These are phyloP conservation scores for Microcos paniculata DNA, from an alignment of 345 rosid genomes.

Conservation along the genomic window DNA sequence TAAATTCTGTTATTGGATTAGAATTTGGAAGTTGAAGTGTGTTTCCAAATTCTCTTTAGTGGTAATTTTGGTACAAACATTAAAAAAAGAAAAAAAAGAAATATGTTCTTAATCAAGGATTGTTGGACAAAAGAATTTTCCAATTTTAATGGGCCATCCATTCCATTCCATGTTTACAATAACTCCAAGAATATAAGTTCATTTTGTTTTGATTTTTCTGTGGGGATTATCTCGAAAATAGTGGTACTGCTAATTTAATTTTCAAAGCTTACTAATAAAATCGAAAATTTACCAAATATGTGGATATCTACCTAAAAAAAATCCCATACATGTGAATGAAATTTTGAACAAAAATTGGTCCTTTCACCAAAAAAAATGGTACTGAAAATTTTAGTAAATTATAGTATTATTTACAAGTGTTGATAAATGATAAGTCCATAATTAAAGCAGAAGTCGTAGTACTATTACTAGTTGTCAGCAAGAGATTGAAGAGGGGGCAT, in stretches of 20 bases:
- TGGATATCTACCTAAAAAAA: not conserved
- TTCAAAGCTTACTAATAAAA: not conserved
- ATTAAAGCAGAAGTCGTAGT: too few relatives aligned
- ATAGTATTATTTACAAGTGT: too few relatives aligned
- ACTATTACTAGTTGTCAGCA: too few relatives aligned
- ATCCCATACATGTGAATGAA: not conserved
- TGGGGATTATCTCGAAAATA: not conserved
- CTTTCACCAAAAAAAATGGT: too few relatives aligned
- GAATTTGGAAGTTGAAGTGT: conserved; percentile 6
- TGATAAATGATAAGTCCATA: too few relatives aligned
- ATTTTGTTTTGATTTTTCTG: not conserved
- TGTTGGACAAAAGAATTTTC: not conserved
- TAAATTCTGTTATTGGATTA: not conserved
- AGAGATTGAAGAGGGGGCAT: too few relatives aligned
- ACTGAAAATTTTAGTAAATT: too few relatives aligned
- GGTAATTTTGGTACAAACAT: not conserved
- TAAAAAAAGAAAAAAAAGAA: not conserved
- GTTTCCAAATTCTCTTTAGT: not conserved
- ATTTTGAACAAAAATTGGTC: too few relatives aligned
- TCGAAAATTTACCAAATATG: not conserved
- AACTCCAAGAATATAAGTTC: not conserved
- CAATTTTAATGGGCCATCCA: not conserved
- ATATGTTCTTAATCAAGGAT: not conserved
- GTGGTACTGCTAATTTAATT: not conserved
- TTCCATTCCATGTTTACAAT: not conserved